Percentiles rank a stretch among this genome's conserved stretches.
Conservation (phyloP, 306 rosid genomes). For the Acacia melanoxylon region DNA sequence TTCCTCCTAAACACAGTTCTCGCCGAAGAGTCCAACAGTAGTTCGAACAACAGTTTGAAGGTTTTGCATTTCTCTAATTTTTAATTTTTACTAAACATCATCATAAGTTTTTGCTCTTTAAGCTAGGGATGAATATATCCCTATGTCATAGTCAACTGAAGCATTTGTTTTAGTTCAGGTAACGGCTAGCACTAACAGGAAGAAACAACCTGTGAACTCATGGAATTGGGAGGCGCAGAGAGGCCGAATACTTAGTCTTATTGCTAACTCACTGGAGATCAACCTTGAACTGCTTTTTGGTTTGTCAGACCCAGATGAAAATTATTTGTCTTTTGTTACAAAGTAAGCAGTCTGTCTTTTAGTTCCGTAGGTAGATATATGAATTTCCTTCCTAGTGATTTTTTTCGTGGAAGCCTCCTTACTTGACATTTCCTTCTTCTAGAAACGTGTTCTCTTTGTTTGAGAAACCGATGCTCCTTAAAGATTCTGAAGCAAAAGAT, state of each 20-base stretch:
- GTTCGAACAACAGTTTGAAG: slow-evolving; percentile 49
- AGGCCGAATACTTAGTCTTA: slow-evolving; percentile 73
- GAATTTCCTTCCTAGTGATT: not conserved
- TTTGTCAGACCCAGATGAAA: slow-evolving; percentile 70
- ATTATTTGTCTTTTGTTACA: slow-evolving; percentile 69
- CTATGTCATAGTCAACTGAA: not conserved
- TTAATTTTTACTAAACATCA: not conserved
- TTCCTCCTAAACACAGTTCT: slow-evolving; percentile 61
- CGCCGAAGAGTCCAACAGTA: slow-evolving; percentile 52
- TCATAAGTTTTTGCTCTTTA: not conserved
- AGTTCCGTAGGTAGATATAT: not conserved
- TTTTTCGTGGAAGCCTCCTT: slow-evolving; percentile 25
- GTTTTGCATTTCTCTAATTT: slow-evolving; percentile 30
- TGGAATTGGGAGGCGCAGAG: slow-evolving; percentile 95
- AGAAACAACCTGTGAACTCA: slow-evolving; percentile 55
- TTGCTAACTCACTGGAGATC: slow-evolving; percentile 89
- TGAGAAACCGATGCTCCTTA: slow-evolving; percentile 64
- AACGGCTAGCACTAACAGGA: slow-evolving; percentile 53
- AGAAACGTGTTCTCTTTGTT: slow-evolving; percentile 78
- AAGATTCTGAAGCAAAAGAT: slow-evolving; percentile 73
- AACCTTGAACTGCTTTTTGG: slow-evolving; percentile 84
- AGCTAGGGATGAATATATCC: slow-evolving; percentile 13
- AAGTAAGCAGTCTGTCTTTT: slow-evolving; percentile 54
- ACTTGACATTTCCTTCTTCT: slow-evolving; percentile 29
- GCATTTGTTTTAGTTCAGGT: slow-evolving; percentile 46